These are phyloP conservation scores for Amphichorda felina DNA, from an alignment of 2,329 filamentous ascomycete species.

Conservation along the genomic window DNA sequence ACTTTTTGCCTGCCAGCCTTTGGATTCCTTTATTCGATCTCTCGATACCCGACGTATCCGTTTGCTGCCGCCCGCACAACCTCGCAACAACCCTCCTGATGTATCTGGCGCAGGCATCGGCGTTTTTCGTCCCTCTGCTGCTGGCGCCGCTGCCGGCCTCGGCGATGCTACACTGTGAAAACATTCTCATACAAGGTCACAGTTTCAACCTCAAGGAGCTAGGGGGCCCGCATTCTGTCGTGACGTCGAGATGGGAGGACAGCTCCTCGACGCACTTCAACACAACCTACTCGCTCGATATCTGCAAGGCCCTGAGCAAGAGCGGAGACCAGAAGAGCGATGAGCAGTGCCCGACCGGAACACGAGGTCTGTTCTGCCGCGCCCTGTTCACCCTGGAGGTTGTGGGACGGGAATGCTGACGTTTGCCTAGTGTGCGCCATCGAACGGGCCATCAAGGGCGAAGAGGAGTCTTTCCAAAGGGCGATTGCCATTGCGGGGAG, in stretches of 20 bases:
- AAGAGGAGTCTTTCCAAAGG: slow-evolving; percentile 34
- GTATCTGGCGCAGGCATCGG: slow-evolving; percentile 2
- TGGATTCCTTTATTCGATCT: too few species aligned
- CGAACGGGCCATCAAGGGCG: slow-evolving; percentile 40
- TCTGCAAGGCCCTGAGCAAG: slow-evolving; percentile 58
- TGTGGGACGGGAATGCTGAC: not conserved
- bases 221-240: slow-evolving; percentile 56
- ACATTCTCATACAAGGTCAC: slow-evolving; percentile 44
- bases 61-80: too few species aligned
- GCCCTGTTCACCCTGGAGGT: not conserved
- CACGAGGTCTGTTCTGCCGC: slow-evolving; percentile 41
- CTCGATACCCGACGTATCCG: too few species aligned
- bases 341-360: slow-evolving; percentile 55
- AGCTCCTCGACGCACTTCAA: slow-evolving; percentile 44
- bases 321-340: slow-evolving; percentile 40
- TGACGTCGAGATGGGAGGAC: slow-evolving; percentile 42
- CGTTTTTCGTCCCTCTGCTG: slow-evolving; percentile 11
- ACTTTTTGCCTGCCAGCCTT: too few species aligned
- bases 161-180: slow-evolving; percentile 48
- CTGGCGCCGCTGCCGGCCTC: slow-evolving; percentile 23
- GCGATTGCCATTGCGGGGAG: slow-evolving; percentile 66
- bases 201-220: slow-evolving; percentile 54
- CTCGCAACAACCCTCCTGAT: not conserved
- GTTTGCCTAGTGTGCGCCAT: slow-evolving; percentile 61
- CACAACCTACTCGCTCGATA: slow-evolving; percentile 71